phyloP scores from a whole-genome alignment of 1,139 yeast species.

The Protomyces pachydermus region DNA sequence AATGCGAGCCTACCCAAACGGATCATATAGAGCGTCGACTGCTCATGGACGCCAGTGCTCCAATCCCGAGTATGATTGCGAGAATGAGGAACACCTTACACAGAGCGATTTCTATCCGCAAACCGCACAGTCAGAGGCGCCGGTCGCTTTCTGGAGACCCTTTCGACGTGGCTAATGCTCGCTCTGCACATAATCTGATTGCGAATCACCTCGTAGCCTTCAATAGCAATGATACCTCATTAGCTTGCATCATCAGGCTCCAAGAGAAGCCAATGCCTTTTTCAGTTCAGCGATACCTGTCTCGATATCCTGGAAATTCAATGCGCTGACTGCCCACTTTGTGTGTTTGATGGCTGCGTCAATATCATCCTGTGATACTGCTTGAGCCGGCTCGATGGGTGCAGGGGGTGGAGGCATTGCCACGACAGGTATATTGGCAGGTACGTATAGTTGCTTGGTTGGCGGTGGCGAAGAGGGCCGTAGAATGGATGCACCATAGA shows the following conservation, averaged over 20 bases:
- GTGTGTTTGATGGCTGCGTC: slow-evolving; percentile 77
- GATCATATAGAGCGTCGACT: not conserved
- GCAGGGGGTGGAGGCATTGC: slow-evolving; percentile 32
- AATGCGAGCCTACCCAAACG: not conserved
- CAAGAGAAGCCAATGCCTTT: slow-evolving; percentile 48
- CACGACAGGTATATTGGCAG: slow-evolving; percentile 30
- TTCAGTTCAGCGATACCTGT: slow-evolving; percentile 77
- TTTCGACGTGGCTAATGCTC: not conserved
- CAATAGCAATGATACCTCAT: no score
- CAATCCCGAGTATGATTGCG: not conserved
- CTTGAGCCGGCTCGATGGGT: slow-evolving; percentile 40
- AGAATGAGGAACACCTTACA: not conserved
- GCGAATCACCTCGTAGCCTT: no score
- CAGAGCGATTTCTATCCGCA: not conserved
- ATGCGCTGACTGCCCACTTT: slow-evolving; percentile 86
- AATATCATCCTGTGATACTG: slow-evolving; percentile 58
- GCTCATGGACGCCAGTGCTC: not conserved
- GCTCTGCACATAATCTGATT: not conserved
- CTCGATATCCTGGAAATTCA: slow-evolving; percentile 78
- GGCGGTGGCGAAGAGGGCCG: slow-evolving; percentile 21
- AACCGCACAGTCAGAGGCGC: not conserved
- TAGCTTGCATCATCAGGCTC: not conserved
- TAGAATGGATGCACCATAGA: not conserved
- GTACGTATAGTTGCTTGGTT: slow-evolving; percentile 22
- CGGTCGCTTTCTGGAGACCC: not conserved